phyloP scores from a whole-genome alignment of 2,329 filamentous ascomycete genomes.

The Arthroderma sp. region DNA sequence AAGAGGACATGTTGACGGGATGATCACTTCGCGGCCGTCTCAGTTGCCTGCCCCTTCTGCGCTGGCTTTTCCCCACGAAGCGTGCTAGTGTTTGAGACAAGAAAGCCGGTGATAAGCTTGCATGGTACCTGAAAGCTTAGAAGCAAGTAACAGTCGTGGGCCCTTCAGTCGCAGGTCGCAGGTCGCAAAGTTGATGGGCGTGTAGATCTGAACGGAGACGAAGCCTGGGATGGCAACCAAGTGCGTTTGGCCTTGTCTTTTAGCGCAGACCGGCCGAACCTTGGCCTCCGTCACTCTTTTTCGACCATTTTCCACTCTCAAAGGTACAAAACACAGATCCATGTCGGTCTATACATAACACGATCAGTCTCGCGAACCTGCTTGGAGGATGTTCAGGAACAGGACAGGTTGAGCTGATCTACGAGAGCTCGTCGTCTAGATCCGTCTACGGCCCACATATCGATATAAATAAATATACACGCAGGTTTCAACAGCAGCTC shows the following conservation, averaged over 20 bases:
- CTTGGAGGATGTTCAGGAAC: too few relatives aligned
- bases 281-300: not conserved
- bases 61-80: not conserved
- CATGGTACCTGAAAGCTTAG: not conserved
- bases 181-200: slow-evolving; percentile 3
- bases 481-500: too few relatives aligned
- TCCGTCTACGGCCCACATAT: too few relatives aligned
- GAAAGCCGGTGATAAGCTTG: slow-evolving; percentile 3
- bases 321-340: too few relatives aligned
- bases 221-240: not conserved
- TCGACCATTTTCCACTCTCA: too few relatives aligned
- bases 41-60: not conserved
- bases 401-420: too few relatives aligned
- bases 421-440: too few relatives aligned
- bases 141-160: not conserved
- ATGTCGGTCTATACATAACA: too few relatives aligned
- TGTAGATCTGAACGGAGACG: not conserved
- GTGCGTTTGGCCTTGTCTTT: not conserved
- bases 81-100: slow-evolving; percentile 1
- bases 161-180: not conserved
- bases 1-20: not conserved
- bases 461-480: too few relatives aligned
- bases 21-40: not conserved
- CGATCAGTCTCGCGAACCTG: too few relatives aligned
- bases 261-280: not conserved